Evolutionary conservation across 164 flowering plant species (phyloP), one percentile per base, ranked within the genome.

Genomic region (Protea cynaroides): DNA sequence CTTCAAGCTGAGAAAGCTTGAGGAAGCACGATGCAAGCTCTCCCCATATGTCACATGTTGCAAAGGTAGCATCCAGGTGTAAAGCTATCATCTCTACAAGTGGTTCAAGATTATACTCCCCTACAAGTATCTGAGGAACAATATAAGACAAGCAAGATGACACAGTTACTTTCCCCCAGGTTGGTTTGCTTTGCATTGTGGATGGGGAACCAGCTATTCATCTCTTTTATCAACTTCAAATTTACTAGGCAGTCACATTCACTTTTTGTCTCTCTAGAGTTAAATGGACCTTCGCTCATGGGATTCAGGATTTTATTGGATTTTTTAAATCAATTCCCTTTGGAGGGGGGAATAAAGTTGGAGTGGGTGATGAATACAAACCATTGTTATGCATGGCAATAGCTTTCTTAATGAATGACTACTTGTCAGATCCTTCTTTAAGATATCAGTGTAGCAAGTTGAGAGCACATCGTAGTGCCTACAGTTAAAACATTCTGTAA

Each of bases 351-450:
- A 29, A 29, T 1, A 29, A 29, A 29, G 34, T 29, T n/a, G n/a
- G n/a, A n/a, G n/a, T n/a, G n/a, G n/a, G 24, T 56, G 37, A 11
- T 46, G 21, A 62, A 15, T 38, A 56, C 63, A 11, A 73, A 90
- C 97, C 96, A 69, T 70, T 71, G 63, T 58, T 79, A 76, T 85
- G 82, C 85, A 88, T 65, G 63, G 43, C 68, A 50, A 85, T 57
- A 90, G 96, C 61, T 55, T 84, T 15, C 68, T 74, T 74, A 92
- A 56, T 12, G 90, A 78, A 58, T 73, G 38, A 43, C 65, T 58
- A 74, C 90, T 85, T 24, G 86, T 82, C 38, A 95, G 92, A 76
- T 92, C 98, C 73, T 69, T 86, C 78, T 74, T 80, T 58, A 92
- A 49, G 21, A 69, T 71, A 53, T 86, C 81, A 73, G 90, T 92